Evolutionary conservation across 2,329 filamentous ascomycete genomes (phyloP).

Genomic region (Fusarium torulosum): DNA sequence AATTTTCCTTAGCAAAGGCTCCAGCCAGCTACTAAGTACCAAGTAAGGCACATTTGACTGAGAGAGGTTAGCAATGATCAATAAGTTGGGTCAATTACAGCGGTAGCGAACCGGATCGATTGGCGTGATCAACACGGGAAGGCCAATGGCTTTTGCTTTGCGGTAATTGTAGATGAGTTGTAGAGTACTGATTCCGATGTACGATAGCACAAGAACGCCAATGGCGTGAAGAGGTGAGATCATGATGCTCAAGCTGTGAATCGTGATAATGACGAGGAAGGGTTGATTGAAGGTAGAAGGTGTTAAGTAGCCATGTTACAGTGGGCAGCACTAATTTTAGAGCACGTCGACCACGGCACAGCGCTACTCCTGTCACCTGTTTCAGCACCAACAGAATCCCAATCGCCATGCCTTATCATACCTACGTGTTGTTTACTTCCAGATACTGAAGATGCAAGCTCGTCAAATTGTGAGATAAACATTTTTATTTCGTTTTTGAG

Average conservation of each 20-base stretch:
- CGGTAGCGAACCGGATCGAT: constrained; percentile 27
- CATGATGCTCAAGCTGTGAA: constrained; percentile 13
- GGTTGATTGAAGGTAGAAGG: neutral
- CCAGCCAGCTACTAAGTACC: constrained; percentile 27
- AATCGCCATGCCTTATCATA: neutral
- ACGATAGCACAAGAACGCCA: neutral
- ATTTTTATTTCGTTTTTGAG: too few relatives aligned
- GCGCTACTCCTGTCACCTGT: neutral
- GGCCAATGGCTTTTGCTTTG: constrained; percentile 32
- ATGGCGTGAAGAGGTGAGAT: constrained; percentile 14
- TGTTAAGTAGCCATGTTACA: constrained; percentile 30
- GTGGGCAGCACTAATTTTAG: neutral
- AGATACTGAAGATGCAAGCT: too few relatives aligned
- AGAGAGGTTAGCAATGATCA: neutral
- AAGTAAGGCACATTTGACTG: constrained; percentile 32
- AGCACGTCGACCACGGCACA: neutral
- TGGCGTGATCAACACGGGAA: constrained; percentile 34
- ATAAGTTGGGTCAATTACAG: neutral
- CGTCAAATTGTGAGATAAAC: too few relatives aligned
- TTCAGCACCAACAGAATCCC: neutral
- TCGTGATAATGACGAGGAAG: neutral
- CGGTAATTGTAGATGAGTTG: constrained; percentile 33
- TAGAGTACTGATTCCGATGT: constrained; percentile 6
- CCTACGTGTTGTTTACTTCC: neutral
- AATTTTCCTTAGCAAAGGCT: constrained; percentile 20